Evolutionary conservation across 176 grass and related monocot species (phyloP), one percentile per base, ranked within the genome.

Genomic region (Oryza rufipogon): DNA sequence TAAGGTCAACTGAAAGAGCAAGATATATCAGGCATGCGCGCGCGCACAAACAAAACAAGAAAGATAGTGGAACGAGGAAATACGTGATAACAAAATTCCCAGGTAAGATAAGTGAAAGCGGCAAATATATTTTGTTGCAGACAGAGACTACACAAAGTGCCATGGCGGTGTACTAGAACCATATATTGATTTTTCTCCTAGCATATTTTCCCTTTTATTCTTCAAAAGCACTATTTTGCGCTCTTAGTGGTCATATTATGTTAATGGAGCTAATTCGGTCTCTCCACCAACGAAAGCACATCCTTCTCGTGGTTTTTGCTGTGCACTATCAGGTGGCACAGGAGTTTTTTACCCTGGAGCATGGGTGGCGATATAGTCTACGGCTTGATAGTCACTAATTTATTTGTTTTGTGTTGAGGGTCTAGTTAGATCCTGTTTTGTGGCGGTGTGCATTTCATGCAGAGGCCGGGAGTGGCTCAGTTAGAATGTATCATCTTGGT

Each of bases 1-100:
- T 34, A 34, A 34, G 33, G 33, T 34, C 33, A 34, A 34, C 33
- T 34, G 33, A 34, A 34, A 34, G 33, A 3, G 33, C 3, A 34
- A 34, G 33, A 34, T 34, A 34, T 34, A 34, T 34, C 33, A 34
- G 33, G 33, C 4, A 4, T 34, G 33, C 4, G 2, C 33, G 33
- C 33, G 33, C 33, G 0, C 33, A 34, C 33, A 34, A 34, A 34
- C 33, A 34, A 34, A 34, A 34, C 33, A 34, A 34, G 16, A 84
- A 26, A 84, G 68, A 86, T n/a, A 41, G 34, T 76, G 38, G 84
- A 80, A 75, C 69, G 17, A 80, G 30, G 13, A 79, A 70, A 32
- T 80, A 75, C 45, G 38, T 47, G 48, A 13, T 70, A 42, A 11
- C 17, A 74, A 61, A 74, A 51, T n/a, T 80, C 13, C 11, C 65